These are phyloP conservation scores for Smithsoniella earleae DNA, from an alignment of 163 green algal species.

Conservation along the genomic window DNA sequence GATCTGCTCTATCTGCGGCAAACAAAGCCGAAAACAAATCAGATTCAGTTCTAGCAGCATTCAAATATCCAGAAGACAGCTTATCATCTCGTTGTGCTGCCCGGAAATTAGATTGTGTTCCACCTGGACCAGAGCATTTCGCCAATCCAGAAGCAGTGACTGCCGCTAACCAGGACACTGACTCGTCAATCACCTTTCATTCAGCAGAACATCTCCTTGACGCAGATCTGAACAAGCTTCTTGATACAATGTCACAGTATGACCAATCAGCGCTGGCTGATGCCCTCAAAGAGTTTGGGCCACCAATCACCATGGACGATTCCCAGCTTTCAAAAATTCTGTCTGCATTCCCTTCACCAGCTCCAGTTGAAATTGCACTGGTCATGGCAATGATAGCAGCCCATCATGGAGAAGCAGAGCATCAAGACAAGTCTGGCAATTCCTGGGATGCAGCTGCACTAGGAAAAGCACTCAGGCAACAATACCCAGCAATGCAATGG, in stretches of 20 bases:
- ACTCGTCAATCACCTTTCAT: no score
- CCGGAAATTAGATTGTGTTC: background rate
- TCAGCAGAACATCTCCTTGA: no score
- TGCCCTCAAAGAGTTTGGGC: background rate
- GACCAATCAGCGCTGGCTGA: constrained; percentile 1
- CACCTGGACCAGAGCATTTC: background rate
- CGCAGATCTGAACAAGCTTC: background rate
- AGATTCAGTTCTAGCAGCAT: background rate
- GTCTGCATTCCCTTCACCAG: background rate
- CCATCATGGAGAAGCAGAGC: background rate
- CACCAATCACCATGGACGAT: background rate
- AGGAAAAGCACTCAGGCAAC: background rate
- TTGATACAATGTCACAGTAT: background rate
- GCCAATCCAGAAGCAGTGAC: background rate
- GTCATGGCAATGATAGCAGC: background rate
- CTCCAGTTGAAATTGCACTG: background rate
- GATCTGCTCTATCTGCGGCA: background rate
- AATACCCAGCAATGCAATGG: background rate
- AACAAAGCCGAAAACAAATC: background rate
- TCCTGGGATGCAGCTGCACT: constrained; percentile 3
- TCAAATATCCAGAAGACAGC: background rate
- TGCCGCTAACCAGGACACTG: background rate
- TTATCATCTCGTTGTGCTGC: background rate
- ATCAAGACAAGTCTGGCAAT: background rate
- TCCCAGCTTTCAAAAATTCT: background rate